Base-by-base conservation (phyloP, 495 filamentous ascomycete genomes). In the Neurospora tetrasperma region DNA sequence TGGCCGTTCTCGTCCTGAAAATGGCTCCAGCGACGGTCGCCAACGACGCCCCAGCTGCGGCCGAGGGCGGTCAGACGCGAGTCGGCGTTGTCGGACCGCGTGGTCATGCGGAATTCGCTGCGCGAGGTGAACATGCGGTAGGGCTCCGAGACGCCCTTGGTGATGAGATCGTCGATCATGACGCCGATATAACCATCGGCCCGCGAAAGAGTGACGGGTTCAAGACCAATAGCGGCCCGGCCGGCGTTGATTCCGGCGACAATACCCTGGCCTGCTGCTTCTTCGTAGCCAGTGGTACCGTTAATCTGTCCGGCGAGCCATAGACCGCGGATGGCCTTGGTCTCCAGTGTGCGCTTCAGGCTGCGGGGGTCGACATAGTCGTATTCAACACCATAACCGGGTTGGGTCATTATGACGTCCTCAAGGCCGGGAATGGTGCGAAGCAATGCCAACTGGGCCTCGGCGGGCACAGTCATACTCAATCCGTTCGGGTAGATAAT, bases 61-160 rank as follows among this genome's bases (percentile, higher is more conserved):
- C 94, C 96, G 79, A 89, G 89, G 8, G 87, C 86, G 5, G 96
- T 98, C 27, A 99, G 88, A 9, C 96, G 91, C 5, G 90, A 78
- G 82, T 99, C 96, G 48, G 96, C 96, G 79, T 99, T 98, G 84
- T 99, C 96, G 69, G 94, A 88, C 71, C 96, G 90, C 10, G 93
- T 89, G 42, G 89, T 91, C 86, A 99, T 94, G 69, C 96, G 92
- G 83, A 96, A 99, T 81, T 99, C 96, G 83, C 90, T 94, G 72
- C 96, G 90, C 20, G 93, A 93, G 9, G 96, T 98, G 85, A 99
- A 99, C 96, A 99, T 98, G 74, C 96, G 90, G 83, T 99, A 99
- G 0, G 96, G 96, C 82, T 99, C 96, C 10, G 92, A 93, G 14
- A 99, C 95, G 66, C 96, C 96, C 82, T 98, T 98, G 41, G 96